Conservation (phyloP, 257 asterid species). For the Solanum megistacrolobum region DNA sequence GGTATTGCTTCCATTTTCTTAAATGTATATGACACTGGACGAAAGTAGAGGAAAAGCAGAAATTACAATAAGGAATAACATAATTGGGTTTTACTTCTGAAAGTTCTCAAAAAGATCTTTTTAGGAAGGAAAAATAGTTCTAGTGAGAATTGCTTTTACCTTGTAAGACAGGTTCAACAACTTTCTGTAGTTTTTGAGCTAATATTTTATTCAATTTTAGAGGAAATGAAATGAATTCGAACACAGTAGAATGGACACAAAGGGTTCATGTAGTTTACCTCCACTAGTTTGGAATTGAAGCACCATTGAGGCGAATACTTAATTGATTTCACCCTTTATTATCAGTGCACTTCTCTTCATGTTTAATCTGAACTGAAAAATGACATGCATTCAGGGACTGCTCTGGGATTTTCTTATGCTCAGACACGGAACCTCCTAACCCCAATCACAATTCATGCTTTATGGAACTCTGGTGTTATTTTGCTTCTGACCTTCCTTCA, state of each 20-base stretch:
- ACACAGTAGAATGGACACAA: neutral
- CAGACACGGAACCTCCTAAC: conserved; percentile 90
- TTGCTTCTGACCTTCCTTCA: conserved; percentile 82
- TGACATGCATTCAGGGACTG: conserved; percentile 38
- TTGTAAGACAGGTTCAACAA: neutral
- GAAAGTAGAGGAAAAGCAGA: neutral
- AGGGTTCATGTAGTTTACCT: neutral
- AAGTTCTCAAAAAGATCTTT: neutral
- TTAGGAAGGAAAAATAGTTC: neutral
- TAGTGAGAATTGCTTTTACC: neutral
- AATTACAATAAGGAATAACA: neutral
- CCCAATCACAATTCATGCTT: conserved; percentile 76
- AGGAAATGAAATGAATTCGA: neutral
- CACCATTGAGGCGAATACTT: neutral
- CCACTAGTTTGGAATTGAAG: neutral
- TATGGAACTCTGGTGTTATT: conserved; percentile 94
- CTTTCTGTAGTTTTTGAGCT: neutral
- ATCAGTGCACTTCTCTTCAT: neutral
- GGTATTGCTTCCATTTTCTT: conserved; percentile 33
- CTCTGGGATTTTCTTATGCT: conserved; percentile 82
- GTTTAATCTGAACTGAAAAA: neutral
- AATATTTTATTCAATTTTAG: neutral
- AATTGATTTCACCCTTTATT: neutral
- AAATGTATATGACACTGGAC: neutral
- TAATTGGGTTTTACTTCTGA: neutral